Evolutionary conservation across 2,329 filamentous ascomycete species (phyloP).

Genomic region (Atkinsonella texensis): DNA sequence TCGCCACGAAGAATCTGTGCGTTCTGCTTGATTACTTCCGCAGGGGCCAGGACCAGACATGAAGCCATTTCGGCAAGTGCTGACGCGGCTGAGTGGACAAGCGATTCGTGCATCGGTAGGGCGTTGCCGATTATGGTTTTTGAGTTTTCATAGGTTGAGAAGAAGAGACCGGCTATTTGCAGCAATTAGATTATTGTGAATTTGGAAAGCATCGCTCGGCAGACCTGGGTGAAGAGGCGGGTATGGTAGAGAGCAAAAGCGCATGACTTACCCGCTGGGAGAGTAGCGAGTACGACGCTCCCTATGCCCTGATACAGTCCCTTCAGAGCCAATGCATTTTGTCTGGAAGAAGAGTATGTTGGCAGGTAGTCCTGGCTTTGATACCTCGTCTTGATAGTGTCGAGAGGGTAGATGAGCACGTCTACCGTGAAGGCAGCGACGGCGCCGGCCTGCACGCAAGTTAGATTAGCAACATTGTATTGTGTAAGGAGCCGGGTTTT

Average conservation of each 20-base stretch:
- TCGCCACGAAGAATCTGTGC: slow-evolving; percentile 60
- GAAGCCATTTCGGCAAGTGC: slow-evolving; percentile 71
- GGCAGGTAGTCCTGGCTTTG: slow-evolving; percentile 66
- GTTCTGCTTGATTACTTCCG: slow-evolving; percentile 88
- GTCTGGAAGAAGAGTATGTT: slow-evolving; percentile 48
- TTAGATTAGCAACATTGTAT: background rate
- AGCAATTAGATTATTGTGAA: background rate
- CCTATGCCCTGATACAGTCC: slow-evolving; percentile 83
- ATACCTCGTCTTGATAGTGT: slow-evolving; percentile 79
- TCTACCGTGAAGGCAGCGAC: slow-evolving; percentile 79
- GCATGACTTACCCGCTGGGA: slow-evolving; percentile 59
- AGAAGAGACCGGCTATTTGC: slow-evolving; percentile 63
- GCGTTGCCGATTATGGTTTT: slow-evolving; percentile 49
- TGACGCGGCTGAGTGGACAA: slow-evolving; percentile 64
- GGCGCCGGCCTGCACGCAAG: slow-evolving; percentile 57
- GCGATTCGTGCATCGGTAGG: slow-evolving; percentile 48
- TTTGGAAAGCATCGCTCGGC: background rate
- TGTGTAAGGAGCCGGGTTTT: background rate
- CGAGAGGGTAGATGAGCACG: slow-evolving; percentile 73
- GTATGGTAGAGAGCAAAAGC: no score
- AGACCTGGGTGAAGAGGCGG: background rate
- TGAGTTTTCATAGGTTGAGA: slow-evolving; percentile 74
- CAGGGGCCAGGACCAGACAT: slow-evolving; percentile 76
- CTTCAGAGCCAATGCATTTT: slow-evolving; percentile 43
- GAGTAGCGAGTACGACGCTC: slow-evolving; percentile 70